Evolutionary conservation across 208 protist species (phyloP).

Genomic region (Acanthamoeba royreba): DNA sequence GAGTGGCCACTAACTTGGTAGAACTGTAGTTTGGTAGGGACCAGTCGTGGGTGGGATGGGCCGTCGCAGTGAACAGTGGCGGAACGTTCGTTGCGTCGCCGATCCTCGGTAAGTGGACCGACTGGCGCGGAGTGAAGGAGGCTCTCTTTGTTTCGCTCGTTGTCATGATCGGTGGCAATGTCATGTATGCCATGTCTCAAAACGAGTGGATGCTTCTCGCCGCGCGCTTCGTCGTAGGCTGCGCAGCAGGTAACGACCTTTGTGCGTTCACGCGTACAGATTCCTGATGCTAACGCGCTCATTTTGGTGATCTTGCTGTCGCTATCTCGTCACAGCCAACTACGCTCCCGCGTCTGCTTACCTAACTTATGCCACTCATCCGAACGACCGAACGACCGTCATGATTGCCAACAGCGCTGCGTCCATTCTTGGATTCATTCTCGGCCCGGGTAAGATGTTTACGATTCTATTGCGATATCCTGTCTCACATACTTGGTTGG

Average conservation of each 20-base stretch:
- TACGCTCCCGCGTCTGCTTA: slow-evolving; percentile 43
- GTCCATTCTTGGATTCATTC: slow-evolving; percentile 38
- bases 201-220: neutral
- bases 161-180: slow-evolving; percentile 34
- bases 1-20: too few species aligned
- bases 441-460: slow-evolving; percentile 34
- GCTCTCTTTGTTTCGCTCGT: slow-evolving; percentile 13
- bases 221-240: slow-evolving; percentile 40
- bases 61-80: neutral
- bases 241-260: neutral
- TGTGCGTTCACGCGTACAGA: neutral
- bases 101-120: slow-evolving; percentile 34
- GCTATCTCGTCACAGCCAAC: neutral
- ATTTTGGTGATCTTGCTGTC: neutral
- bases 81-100: slow-evolving; percentile 28
- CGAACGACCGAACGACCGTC: slow-evolving; percentile 34
- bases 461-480: neutral
- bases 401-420: slow-evolving; percentile 51
- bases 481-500: neutral
- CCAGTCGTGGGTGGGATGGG: neutral
- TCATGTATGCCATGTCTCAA: neutral
- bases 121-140: neutral
- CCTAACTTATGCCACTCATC: slow-evolving; percentile 25
- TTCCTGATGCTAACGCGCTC: neutral
- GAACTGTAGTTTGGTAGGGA: neutral